phyloP scores from a whole-genome alignment of 208 protist genomes.

The Tritrichomonas foetus region DNA sequence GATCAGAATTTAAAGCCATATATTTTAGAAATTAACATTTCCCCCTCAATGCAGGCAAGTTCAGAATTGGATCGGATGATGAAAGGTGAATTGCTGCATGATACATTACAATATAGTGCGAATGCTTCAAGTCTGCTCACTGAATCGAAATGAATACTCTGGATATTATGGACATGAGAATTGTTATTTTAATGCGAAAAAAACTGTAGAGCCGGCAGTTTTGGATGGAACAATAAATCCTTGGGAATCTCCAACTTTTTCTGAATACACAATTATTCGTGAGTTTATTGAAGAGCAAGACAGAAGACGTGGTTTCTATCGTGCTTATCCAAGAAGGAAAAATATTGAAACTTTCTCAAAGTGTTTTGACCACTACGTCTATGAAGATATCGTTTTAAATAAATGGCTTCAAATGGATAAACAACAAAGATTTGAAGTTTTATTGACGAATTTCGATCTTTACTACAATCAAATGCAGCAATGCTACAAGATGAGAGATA shows the following conservation, averaged over 20 bases:
- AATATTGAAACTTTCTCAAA: neutral
- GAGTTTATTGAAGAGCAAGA: constrained; percentile 4
- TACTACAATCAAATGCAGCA: neutral
- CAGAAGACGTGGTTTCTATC: neutral
- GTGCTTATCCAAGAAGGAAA: neutral
- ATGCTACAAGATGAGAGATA: too few species aligned
- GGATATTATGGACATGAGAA: neutral
- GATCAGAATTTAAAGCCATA: constrained; percentile 78
- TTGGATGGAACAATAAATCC: neutral
- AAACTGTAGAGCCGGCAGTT: neutral
- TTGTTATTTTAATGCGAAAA: neutral
- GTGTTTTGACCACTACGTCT: neutral
- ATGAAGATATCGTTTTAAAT: constrained; percentile 1
- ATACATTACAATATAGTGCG: neutral
- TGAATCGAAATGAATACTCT: neutral
- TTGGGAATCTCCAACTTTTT: neutral
- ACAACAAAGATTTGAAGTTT: neutral
- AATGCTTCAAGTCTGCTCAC: neutral
- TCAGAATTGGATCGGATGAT: neutral
- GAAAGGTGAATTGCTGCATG: neutral
- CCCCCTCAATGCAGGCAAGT: constrained; percentile 39
- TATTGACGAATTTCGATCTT: neutral
- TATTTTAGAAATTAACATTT: constrained; percentile 85
- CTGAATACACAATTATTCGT: neutral
- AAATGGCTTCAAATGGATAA: neutral